Base-by-base conservation (phyloP, 441 rosid species). In the Erodium trifolium region DNA sequence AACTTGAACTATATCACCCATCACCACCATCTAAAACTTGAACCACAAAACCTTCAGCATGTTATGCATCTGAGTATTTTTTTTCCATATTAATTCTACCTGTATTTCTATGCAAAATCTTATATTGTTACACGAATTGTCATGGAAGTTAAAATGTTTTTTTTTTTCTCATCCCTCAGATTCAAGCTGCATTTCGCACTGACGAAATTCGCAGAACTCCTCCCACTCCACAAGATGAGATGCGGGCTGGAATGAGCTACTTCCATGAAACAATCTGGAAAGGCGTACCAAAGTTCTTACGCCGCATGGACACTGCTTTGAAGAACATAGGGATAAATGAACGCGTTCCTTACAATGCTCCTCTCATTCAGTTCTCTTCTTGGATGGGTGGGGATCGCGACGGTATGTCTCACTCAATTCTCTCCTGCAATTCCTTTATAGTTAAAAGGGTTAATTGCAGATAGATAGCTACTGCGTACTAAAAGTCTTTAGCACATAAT, bases 111-210 rank as follows among this genome's bases (percentile, higher is more conserved):
- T 23, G 27, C 27, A 23, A 2, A 0, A 23, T 23, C 27, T 23
- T 23, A 23, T 23, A 23, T 2, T 23, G 27, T 23, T 23, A 23
- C 27, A 23, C 2, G 27, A 23, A 23, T 23, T 23, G 27, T 23
- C 2, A 23, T 23, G 2, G 27, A 23, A 23, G 27, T 23, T 23
- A 23, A 23, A 23, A 23, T 23, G 27, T 23, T 23, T 23, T 23
- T 23, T 23, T 23, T 34, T 2, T 34, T 2, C 37, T 34, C 37
- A 23, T 23, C 27, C 37, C 23, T 57, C 70, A 93, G 99, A 91
- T 93, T 78, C 99, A 93, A 93, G 99, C 99, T 63, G 99, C 97
- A 57, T 93, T 91, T 71, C 92, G 99, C 34, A 93, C 99, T 2
- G 97, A 93, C 79, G 99, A 93, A 76, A 93, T 93, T 51, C 87